Evolutionary conservation across 495 filamentous ascomycete genomes (phyloP).

Genomic region (Patellaria atrata): DNA sequence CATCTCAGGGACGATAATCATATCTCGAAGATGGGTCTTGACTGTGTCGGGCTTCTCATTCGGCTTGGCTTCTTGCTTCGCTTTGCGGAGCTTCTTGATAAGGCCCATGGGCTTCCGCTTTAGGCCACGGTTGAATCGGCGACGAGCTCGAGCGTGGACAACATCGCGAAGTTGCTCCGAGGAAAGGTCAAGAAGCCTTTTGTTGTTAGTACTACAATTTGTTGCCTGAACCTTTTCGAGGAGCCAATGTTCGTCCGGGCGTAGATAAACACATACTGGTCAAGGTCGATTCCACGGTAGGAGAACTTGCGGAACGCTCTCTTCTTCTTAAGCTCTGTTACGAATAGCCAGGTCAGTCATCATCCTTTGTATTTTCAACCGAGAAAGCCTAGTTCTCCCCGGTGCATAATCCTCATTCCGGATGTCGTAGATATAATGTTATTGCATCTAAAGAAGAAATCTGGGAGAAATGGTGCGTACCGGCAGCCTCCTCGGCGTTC

Average conservation of each 20-base stretch:
- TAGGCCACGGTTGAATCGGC: constrained; percentile 96
- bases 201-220: not conserved
- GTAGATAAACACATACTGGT: constrained; percentile 65
- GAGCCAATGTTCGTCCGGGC: constrained; percentile 10
- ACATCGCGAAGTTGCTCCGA: constrained; percentile 98
- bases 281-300: constrained; percentile 97
- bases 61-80: constrained; percentile 98
- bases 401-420: no score
- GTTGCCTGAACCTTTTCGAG: not conserved
- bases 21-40: constrained; percentile 97
- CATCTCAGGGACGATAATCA: constrained; percentile 99
- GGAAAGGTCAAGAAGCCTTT: constrained; percentile 88
- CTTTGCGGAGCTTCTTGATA: constrained; percentile 99
- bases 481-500: constrained; percentile 92
- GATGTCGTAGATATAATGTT: not conserved
- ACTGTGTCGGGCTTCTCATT: constrained; percentile 99
- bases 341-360: constrained; percentile 30
- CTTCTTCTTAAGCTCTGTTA: constrained; percentile 90
- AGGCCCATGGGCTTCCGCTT: constrained; percentile 99
- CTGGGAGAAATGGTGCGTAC: constrained; percentile 32
- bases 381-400: no score
- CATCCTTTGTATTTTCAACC: no score
- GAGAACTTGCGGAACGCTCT: constrained; percentile 99
- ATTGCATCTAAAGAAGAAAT: not conserved
- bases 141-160: constrained; percentile 94